Percentiles rank a stretch among this genome's conserved stretches.
phyloP scores from a whole-genome alignment of 2,329 filamentous ascomycete species.

The Xenoacremonium recifei region DNA sequence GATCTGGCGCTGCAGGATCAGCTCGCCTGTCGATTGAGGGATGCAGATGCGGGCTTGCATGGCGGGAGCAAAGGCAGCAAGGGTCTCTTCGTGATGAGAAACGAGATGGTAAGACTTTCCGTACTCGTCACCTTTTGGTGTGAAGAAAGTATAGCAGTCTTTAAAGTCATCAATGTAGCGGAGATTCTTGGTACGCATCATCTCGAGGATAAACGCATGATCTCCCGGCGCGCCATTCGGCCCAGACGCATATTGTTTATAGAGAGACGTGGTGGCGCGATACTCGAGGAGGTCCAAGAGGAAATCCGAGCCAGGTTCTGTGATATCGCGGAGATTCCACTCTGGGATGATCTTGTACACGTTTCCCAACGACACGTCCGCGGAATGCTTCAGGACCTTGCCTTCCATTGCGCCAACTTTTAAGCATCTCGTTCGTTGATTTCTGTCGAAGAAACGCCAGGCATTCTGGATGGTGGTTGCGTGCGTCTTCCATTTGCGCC shows the following conservation, averaged over 20 bases:
- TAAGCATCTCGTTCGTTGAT: slow-evolving; percentile 33
- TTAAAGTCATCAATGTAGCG: slow-evolving; percentile 23
- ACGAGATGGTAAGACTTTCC: slow-evolving; percentile 32
- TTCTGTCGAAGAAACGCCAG: slow-evolving; percentile 39
- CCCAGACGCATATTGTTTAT: slow-evolving; percentile 33
- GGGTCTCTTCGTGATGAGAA: background rate
- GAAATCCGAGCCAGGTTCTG: slow-evolving; percentile 32
- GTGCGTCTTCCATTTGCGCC: slow-evolving; percentile 36
- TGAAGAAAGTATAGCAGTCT: slow-evolving; percentile 37
- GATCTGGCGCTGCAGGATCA: slow-evolving; percentile 40
- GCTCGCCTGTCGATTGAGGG: slow-evolving; percentile 28
- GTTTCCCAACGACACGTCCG: slow-evolving; percentile 35
- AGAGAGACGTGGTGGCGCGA: slow-evolving; percentile 32
- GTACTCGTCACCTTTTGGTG: slow-evolving; percentile 33
- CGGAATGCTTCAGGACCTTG: slow-evolving; percentile 32
- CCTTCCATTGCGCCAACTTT: slow-evolving; percentile 32
- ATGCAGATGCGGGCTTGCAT: slow-evolving; percentile 23
- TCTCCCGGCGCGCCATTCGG: slow-evolving; percentile 34
- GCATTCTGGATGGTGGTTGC: slow-evolving; percentile 31
- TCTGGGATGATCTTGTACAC: slow-evolving; percentile 41
- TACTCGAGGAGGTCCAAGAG: slow-evolving; percentile 38
- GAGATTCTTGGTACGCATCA: slow-evolving; percentile 33
- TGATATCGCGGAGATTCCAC: slow-evolving; percentile 42
- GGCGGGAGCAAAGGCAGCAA: slow-evolving; percentile 16
- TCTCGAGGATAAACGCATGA: slow-evolving; percentile 30